Conservation (phyloP, 192 early-diverging fungal species). For the Coemansia sp. region DNA sequence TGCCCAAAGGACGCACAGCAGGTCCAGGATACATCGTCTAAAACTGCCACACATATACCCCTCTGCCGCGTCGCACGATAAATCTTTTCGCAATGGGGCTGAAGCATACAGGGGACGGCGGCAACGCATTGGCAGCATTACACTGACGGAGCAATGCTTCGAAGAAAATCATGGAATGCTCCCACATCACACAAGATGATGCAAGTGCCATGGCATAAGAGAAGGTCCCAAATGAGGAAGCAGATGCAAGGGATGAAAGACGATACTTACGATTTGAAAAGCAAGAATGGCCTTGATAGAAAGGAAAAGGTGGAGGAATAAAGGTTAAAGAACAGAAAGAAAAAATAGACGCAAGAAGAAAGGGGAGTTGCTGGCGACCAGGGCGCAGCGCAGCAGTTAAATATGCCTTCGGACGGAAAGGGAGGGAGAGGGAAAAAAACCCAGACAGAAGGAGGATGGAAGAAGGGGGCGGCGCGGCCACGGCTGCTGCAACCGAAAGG, state of each 20-base stretch:
- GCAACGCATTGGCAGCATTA: not conserved
- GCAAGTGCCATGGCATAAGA: not conserved
- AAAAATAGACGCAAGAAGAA: constrained; percentile 24
- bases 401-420: constrained; percentile 25
- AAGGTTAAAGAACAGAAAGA: constrained; percentile 25
- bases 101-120: not conserved
- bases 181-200: not conserved
- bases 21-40: not conserved
- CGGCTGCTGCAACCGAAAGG: not conserved
- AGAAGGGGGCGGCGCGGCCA: constrained; percentile 3
- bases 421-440: constrained; percentile 2
- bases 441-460: not conserved
- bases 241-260: constrained; percentile 6
- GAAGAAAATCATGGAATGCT: not conserved
- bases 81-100: not conserved
- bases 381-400: constrained; percentile 39
- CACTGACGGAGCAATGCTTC: not conserved
- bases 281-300: constrained; percentile 11
- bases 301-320: constrained; percentile 23
- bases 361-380: constrained; percentile 9
- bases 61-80: no score
- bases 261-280: constrained; percentile 22
- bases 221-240: constrained; percentile 1
- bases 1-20: not conserved
- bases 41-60: no score